Base-by-base conservation (phyloP, 768 basidiomycete species). In the Ramaria rubella region DNA sequence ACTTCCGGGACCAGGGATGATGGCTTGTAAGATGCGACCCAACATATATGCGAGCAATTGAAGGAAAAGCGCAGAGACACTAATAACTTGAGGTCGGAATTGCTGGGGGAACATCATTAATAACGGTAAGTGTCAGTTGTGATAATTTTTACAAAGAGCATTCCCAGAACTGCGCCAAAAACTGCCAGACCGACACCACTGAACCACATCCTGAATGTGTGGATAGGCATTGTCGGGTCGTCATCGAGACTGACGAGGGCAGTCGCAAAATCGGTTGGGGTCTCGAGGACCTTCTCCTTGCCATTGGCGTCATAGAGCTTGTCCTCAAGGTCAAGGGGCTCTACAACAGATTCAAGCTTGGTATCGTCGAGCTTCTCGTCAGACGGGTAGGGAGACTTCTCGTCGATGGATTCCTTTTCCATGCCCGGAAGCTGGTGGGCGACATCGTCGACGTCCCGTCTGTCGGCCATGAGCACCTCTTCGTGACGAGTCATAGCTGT, bases 141-240 rank as follows among this genome's bases (percentile, higher is more conserved):
- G 8, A 29, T 26, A 45, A 45, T 21, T 3, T 29, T 43, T 33
- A 55, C 53, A 31, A 55, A 55, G 34, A 55, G 53, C 43, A 55
- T 55, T 14, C 40, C 53, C 9, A 55, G 43, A 19, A 55, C 53
- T n/a, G 53, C 4, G 21, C 53, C 53, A 30, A 54, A 52, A 51
- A 27, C 58, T 42, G 63, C 52, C 23, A 58, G 54, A 27, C 62
- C 40, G 40, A 73, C 29, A 48, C 74, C 74, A 51, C 73, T 66
- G 52, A 8, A 72, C 89, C 89, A 91, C 5, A 83, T 81, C 63
- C 89, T 79, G 73, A 90, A 49, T 11, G 74, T 74, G 29, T 57
- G 62, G 9, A 62, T 61, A 26, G 72, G 71, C 65, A 78, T 74
- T 12, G 64, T 60, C 5, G 74, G 70, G 54, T 78, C 78, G 58